Evolutionary conservation across 345 rosid genomes (phyloP), one percentile per base, ranked within the genome.

Genomic region (Melaleuca alternifolia): DNA sequence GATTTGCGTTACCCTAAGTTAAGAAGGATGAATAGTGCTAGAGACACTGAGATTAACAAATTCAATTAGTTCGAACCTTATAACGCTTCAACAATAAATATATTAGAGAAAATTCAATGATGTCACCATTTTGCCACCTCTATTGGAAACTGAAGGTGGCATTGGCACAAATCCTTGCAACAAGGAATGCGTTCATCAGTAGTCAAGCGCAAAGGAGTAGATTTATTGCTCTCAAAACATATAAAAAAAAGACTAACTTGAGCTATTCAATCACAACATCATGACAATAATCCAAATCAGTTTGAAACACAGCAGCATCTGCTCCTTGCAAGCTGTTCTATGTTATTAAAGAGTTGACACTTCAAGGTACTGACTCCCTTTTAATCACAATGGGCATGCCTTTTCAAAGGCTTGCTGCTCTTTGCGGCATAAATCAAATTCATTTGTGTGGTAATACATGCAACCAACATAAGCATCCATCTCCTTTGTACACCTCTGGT

Each of bases 321-420:
- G 65, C 62, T 61, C 82, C 41, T 54, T 61, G 92, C 89, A 89
- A 91, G 84, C 89, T 81, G 90, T 50, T 81, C 89, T 84, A 85
- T 71, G 87, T 94, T 93, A 94, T 94, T 93, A 86, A 87, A 86
- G 79, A 82, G 26, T 84, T 20, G 79, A 33, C 48, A 71, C 10
- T n/a, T 33, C 6, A 6, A 87, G 83, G 50, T 53, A 7, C 83
- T 53, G 7, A 86, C 75, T 54, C 26, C 24, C 79, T 37, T 23
- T 75, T 94, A 96, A 97, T 84, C 94, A 93, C 89, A 96, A 86
- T 3, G 99, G 99, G 83, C 99, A 98, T 18, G 88, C 90, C 91
- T 95, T 98, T 95, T 98, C 99, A 87, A 98, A 98, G 65, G 93
- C 95, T 91, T 95, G 91, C 87, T 98, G 99, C 95, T 98, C 98